phyloP scores from a whole-genome alignment of 1,139 yeast genomes.

The Taphrina confusa region DNA sequence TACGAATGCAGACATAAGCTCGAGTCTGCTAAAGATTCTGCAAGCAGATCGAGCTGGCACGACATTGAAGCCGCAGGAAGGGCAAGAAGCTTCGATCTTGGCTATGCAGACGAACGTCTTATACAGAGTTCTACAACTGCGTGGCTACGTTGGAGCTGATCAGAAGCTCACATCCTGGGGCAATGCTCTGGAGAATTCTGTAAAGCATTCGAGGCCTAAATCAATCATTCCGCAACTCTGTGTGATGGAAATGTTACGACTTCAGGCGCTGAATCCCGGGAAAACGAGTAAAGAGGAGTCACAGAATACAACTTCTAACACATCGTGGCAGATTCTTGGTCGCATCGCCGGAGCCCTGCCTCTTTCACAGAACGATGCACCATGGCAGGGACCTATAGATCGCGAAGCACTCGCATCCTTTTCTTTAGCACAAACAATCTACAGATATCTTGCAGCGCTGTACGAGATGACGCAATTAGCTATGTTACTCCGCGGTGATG shows the following conservation, averaged over 20 bases:
- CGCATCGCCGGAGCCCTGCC: constrained; percentile 61
- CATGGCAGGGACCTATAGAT: constrained; percentile 71
- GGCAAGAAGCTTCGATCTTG: constrained; percentile 49
- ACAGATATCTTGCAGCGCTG: constrained; percentile 56
- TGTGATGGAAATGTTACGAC: constrained; percentile 44
- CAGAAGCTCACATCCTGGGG: constrained; percentile 60
- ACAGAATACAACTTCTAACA: constrained; percentile 45
- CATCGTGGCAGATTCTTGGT: constrained; percentile 54
- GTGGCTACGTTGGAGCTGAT: constrained; percentile 56
- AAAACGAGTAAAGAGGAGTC: constrained; percentile 46
- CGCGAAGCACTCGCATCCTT: constrained; percentile 65
- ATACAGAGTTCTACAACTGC: constrained; percentile 59
- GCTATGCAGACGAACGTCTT: constrained; percentile 65
- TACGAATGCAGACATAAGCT: background rate
- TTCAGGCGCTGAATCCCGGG: constrained; percentile 30
- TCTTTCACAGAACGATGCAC: constrained; percentile 58
- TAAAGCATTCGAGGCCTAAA: constrained; percentile 35
- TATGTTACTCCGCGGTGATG: constrained; percentile 59
- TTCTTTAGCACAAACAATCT: constrained; percentile 62
- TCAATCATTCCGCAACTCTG: constrained; percentile 43
- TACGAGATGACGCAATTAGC: constrained; percentile 59
- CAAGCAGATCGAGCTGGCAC: constrained; percentile 29
- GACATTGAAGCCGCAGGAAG: constrained; percentile 8
- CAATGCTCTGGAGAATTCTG: constrained; percentile 49
- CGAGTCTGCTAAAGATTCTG: constrained; percentile 42